Base-by-base conservation (phyloP, 2,329 filamentous ascomycete species). In the Colletotrichum chrysophilum region DNA sequence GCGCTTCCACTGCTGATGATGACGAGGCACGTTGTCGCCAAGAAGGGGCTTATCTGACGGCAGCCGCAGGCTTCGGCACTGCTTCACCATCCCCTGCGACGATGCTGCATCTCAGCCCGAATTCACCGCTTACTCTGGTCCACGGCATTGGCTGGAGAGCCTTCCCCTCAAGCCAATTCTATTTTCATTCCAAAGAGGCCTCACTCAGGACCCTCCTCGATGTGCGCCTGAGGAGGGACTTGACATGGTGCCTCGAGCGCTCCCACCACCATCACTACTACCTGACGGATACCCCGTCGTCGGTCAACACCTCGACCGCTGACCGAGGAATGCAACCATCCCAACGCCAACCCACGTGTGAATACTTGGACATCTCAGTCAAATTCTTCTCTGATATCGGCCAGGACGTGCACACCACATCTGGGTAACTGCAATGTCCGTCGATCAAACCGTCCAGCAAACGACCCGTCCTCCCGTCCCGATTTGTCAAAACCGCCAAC, bases 21-120 rank as follows among this genome's bases (percentile, higher is more conserved):
- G 71, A 74, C 66, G 60, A 70, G 34, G 66, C 66, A 66, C 32
- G 66, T 65, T 52, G 71, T 58, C 48, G 66, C 66, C 71, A 74
- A 74, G 71, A 61, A 66, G 36, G 60, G 72, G 67, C 72, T 62
- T 75, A 61, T 75, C 67, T 74, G 60, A 74, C 67, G 52, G 36
- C 43, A 75, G 62, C 73, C 69, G 73, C 69, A 75, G 62, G 38
- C 71, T 64, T 73, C 73, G 73, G 73, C 73, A 75, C 61, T 68
- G 60, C 64, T 58, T 16, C 12, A 75, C 12, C 8, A 61, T 24
- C 43, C 30, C 34, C 56, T 70, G 56, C 56, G 32, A 26, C 56
- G 26, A 18, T 62, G 68, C 61, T 72, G 72, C 69, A 66, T 64
- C 73, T 62, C 69, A 67, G 61, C 73, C 68, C 56, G 56, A 75